These are phyloP conservation scores for Breynia disticha DNA, from an alignment of 441 rosid genomes.

Conservation along the genomic window DNA sequence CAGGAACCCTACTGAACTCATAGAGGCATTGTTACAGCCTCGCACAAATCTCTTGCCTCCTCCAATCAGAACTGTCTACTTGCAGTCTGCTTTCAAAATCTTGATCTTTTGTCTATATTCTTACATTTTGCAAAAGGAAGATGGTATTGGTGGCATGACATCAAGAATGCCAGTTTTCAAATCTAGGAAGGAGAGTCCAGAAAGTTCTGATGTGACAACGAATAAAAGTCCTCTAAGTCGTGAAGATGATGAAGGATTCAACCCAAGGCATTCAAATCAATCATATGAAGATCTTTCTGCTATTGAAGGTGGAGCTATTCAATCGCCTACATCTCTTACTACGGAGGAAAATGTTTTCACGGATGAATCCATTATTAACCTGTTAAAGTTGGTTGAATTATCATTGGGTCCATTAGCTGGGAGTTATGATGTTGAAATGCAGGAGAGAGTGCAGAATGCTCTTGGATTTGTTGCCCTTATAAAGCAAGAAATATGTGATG, in stretches of 20 bases:
- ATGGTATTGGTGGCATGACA: slow-evolving; percentile 18
- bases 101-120: slow-evolving; percentile 39
- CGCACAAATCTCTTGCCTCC: slow-evolving; percentile 67
- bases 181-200: slow-evolving; percentile 12
- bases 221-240: slow-evolving; percentile 3
- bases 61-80: slow-evolving; percentile 50
- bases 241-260: slow-evolving; percentile 22
- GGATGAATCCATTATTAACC: slow-evolving; percentile 36
- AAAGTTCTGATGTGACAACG: slow-evolving; percentile 15
- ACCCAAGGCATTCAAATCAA: slow-evolving; percentile 22
- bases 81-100: slow-evolving; percentile 67
- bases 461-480: slow-evolving; percentile 54
- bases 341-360: slow-evolving; percentile 23
- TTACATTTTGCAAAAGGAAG: slow-evolving; percentile 28
- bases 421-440: slow-evolving; percentile 66
- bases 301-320: slow-evolving; percentile 20
- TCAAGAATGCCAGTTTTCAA: slow-evolving; percentile 17
- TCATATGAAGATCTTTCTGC: slow-evolving; percentile 25
- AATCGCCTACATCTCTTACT: slow-evolving; percentile 18
- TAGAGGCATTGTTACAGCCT: slow-evolving; percentile 84
- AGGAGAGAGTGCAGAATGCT: slow-evolving; percentile 62
- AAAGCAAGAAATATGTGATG: slow-evolving; percentile 32
- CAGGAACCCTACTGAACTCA: slow-evolving; percentile 54
- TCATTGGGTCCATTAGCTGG: slow-evolving; percentile 40
- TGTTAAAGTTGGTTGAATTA: slow-evolving; percentile 43